phyloP scores from a whole-genome alignment of 495 filamentous ascomycete genomes.

The Neurospora sp. region DNA sequence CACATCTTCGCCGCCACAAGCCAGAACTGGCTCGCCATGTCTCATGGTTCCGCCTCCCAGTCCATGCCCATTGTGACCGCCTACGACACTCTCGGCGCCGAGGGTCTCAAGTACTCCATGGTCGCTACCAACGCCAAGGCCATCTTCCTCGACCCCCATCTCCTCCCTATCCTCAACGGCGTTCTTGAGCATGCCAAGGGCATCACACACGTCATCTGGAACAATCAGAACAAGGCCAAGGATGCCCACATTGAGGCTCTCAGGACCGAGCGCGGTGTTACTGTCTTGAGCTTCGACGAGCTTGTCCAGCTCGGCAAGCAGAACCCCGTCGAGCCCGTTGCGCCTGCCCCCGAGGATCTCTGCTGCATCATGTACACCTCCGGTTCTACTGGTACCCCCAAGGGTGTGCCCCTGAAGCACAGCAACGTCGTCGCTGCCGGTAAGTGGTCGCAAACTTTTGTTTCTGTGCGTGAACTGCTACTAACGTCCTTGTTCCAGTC shows the following conservation, averaged over 20 bases:
- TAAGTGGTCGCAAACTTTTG: constrained; percentile 32
- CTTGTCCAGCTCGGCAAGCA: constrained; percentile 72
- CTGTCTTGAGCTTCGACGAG: constrained; percentile 75
- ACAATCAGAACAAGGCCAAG: constrained; percentile 66
- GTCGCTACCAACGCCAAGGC: constrained; percentile 75
- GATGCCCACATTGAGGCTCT: constrained; percentile 71
- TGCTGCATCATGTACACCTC: constrained; percentile 99
- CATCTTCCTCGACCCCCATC: constrained; percentile 83
- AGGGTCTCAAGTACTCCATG: constrained; percentile 85
- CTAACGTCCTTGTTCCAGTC: constrained; percentile 37
- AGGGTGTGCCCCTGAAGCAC: constrained; percentile 89
- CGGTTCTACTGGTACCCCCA: constrained; percentile 92
- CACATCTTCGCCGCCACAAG: constrained; percentile 90
- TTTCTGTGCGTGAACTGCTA: neutral
- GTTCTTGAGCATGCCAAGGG: constrained; percentile 71
- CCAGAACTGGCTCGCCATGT: constrained; percentile 66
- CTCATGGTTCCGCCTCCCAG: constrained; percentile 44
- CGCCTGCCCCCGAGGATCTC: constrained; percentile 74
- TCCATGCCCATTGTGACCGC: constrained; percentile 57
- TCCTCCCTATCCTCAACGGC: constrained; percentile 69
- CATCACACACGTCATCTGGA: constrained; percentile 82
- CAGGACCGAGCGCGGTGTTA: constrained; percentile 61
- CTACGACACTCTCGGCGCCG: constrained; percentile 88
- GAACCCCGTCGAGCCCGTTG: constrained; percentile 70
- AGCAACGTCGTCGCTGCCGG: constrained; percentile 80